Evolutionary conservation across 768 basidiomycete genomes (phyloP), one percentile per base, ranked within the genome.

Genomic region (Terana coerulea): DNA sequence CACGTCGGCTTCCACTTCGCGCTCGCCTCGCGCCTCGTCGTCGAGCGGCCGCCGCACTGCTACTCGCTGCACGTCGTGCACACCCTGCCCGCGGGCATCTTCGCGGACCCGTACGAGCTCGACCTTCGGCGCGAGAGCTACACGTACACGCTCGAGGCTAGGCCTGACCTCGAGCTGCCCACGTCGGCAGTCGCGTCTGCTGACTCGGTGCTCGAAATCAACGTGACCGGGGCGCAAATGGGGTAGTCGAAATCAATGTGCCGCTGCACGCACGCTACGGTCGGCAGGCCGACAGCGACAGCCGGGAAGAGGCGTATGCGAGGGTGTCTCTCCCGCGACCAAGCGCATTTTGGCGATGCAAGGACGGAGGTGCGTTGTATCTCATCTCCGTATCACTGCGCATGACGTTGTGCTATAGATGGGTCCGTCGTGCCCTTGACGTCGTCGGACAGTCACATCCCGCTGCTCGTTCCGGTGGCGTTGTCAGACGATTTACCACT

Each of bases 251-350:
- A 0, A 47, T 75, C 21, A 64, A 71, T 21, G 52, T 78, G 5
- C 77, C 76, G 7, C 47, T 78, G 35, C 76, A 78, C 55, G 68
- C 67, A 15, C 72, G 76, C 12, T 78, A 78, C 53, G 70, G 69
- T 22, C 11, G 36, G 54, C 37, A 72, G 69, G 33, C 37, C 47
- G 12, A 33, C 47, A 10, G 53, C 41, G 19, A 41, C 40, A 31
- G 41, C 54, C 22, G 30, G 30, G 17, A 31, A 12, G 43, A 45
- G 30, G 54, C 58, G 9, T 47, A 56, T 45, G 57, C 61, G 19
- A 51, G 51, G 1, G 59, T 73, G 29, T 25, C 47, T 10, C 47
- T 71, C 24, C 48, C 54, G 3, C 49, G 61, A 19, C 67, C 74
- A 4, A 25, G 53, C 1, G 65, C 65, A 19, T 69, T 73, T 49